Conservation (phyloP, 805 yeast species). For the Torulaspora gathmanii region DNA sequence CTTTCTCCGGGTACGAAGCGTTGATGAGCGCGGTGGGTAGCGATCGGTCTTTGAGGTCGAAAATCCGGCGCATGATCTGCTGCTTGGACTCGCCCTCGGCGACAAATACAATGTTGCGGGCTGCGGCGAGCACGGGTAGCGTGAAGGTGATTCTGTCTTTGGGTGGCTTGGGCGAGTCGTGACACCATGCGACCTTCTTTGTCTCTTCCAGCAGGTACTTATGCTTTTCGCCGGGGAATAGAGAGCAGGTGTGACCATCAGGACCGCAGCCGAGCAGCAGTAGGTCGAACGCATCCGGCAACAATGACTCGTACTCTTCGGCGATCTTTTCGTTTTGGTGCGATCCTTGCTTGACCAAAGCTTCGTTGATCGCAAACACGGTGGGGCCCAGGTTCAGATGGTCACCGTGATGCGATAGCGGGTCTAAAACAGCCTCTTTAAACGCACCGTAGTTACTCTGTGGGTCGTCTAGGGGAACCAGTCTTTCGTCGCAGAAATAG, state of each 20-base stretch:
- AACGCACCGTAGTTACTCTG: conserved; percentile 87
- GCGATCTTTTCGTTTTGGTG: conserved; percentile 55
- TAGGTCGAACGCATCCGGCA: conserved; percentile 57
- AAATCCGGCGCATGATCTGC: conserved; percentile 63
- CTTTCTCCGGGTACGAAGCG: conserved; percentile 47
- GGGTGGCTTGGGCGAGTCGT: conserved; percentile 91
- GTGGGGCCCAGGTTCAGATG: conserved; percentile 46
- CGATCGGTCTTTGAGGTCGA: conserved; percentile 43
- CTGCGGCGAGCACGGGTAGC: conserved; percentile 58
- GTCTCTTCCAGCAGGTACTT: conserved; percentile 50
- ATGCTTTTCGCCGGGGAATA: conserved; percentile 72
- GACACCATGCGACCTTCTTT: conserved; percentile 55
- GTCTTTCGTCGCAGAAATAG: conserved; percentile 85
- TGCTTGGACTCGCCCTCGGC: conserved; percentile 89
- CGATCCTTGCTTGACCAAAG: conserved; percentile 52
- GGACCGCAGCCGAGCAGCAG: conserved; percentile 88
- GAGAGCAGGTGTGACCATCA: conserved; percentile 92
- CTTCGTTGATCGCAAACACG: conserved; percentile 61
- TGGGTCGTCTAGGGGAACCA: conserved; percentile 73
- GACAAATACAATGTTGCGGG: conserved; percentile 62
- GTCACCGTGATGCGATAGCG: conserved; percentile 41
- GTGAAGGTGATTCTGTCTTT: conserved; percentile 88
- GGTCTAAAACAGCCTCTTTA: conserved; percentile 54
- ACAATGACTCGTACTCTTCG: conserved; percentile 50
- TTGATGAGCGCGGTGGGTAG: conserved; percentile 78